phyloP scores from a whole-genome alignment of 1,284 basidiomycete genomes.

The Irpex sp. region DNA sequence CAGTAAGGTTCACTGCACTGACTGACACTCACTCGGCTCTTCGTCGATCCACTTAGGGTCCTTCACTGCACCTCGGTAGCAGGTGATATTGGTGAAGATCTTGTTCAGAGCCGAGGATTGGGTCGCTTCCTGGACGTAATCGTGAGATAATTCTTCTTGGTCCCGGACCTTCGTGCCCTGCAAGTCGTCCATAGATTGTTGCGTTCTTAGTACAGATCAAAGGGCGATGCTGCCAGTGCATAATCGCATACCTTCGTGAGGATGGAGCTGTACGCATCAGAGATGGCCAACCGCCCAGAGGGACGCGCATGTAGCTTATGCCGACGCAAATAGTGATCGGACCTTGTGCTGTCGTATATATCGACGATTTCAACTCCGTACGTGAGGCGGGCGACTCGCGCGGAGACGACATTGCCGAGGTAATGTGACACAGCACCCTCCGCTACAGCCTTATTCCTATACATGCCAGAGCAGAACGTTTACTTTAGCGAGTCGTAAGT shows the following conservation, averaged over 20 bases:
- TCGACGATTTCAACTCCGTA: slow-evolving; percentile 30
- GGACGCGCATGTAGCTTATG: slow-evolving; percentile 21
- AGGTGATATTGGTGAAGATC: slow-evolving; percentile 31
- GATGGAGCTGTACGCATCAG: slow-evolving; percentile 29
- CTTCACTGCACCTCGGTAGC: slow-evolving; percentile 36
- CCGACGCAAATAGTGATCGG: slow-evolving; percentile 29
- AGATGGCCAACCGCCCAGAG: slow-evolving; percentile 29
- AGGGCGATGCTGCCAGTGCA: too few species aligned
- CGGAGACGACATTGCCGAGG: slow-evolving; percentile 33
- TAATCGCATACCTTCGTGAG: slow-evolving; percentile 27
- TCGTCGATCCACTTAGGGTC: slow-evolving; percentile 44
- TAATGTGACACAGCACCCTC: slow-evolving; percentile 34
- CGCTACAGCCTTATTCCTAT: slow-evolving; percentile 30
- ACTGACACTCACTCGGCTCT: slow-evolving; percentile 32
- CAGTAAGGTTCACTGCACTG: not conserved
- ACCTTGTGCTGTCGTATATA: slow-evolving; percentile 25
- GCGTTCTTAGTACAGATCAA: not conserved
- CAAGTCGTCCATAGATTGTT: not conserved
- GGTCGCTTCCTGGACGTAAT: slow-evolving; percentile 32
- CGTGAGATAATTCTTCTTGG: slow-evolving; percentile 38
- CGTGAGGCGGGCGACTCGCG: slow-evolving; percentile 30
- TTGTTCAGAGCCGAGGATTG: slow-evolving; percentile 23
- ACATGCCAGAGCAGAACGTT: too few species aligned
- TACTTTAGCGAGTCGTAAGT: too few species aligned
- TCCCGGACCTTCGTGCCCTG: slow-evolving; percentile 33